These are phyloP conservation scores for Globisporangium echinulatum DNA, from an alignment of 352 stramenopile genomes.

Conservation along the genomic window DNA sequence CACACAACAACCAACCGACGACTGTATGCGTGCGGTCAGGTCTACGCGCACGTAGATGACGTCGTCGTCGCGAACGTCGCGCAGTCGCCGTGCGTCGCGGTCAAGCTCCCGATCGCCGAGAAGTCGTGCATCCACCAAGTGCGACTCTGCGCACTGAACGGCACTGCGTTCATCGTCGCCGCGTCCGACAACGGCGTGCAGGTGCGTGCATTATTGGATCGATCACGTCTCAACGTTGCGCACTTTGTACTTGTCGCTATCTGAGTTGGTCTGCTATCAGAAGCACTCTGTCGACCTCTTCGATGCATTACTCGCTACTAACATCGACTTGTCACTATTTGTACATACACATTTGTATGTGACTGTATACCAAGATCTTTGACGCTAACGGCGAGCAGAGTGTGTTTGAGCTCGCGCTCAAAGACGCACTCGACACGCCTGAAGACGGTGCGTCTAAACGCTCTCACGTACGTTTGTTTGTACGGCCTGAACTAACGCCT, in stretches of 20 bases:
- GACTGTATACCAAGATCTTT: constrained; percentile 39
- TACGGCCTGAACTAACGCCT: too few relatives aligned
- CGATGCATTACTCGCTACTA: too few relatives aligned
- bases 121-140: constrained; percentile 61
- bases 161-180: constrained; percentile 48
- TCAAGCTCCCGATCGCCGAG: constrained; percentile 35
- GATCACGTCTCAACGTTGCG: too few relatives aligned
- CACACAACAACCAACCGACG: not conserved
- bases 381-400: constrained; percentile 46
- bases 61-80: constrained; percentile 36
- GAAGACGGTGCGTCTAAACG: constrained; percentile 30
- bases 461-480: not conserved
- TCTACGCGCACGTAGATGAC: constrained; percentile 40
- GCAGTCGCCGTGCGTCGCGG: constrained; percentile 30
- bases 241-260: too few relatives aligned
- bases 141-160: constrained; percentile 43
- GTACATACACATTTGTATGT: not conserved
- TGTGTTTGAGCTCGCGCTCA: constrained; percentile 52
- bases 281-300: too few relatives aligned
- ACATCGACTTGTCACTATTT: too few relatives aligned
- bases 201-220: constrained; percentile 14
- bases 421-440: constrained; percentile 31
- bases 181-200: constrained; percentile 52
- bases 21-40: constrained; percentile 15
- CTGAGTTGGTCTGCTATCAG: too few relatives aligned